phyloP scores from a whole-genome alignment of 2,329 filamentous ascomycete genomes.

The Aureobasidium zeae region DNA sequence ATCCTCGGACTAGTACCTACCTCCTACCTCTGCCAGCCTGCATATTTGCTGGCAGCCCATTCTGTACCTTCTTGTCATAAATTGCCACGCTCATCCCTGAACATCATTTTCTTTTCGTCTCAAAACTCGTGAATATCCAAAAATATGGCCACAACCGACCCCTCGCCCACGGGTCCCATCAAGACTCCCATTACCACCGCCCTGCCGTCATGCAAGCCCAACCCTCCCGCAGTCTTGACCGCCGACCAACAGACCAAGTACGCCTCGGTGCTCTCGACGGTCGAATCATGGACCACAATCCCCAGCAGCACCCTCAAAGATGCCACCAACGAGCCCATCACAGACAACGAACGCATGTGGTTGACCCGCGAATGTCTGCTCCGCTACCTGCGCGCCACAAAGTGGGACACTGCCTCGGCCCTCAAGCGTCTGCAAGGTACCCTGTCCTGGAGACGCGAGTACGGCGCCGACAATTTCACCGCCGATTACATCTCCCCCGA shows the following conservation, averaged over 20 bases:
- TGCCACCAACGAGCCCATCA: constrained; percentile 53
- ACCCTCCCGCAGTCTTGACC: constrained; percentile 52
- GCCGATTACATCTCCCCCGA: constrained; percentile 84
- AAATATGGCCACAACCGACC: constrained; percentile 21
- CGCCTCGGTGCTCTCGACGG: constrained; percentile 60
- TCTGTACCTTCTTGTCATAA: no score
- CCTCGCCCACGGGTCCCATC: constrained; percentile 22
- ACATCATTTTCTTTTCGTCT: no score
- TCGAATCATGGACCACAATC: constrained; percentile 61
- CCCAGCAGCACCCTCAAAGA: constrained; percentile 53
- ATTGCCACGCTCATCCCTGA: no score
- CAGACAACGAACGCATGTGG: constrained; percentile 77
- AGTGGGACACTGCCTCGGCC: constrained; percentile 72
- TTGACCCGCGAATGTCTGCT: constrained; percentile 86
- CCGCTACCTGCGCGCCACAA: constrained; percentile 86
- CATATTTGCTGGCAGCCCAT: no score
- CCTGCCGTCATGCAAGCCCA: constrained; percentile 46
- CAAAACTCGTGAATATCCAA: no score
- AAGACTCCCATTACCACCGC: constrained; percentile 27
- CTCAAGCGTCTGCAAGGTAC: constrained; percentile 72
- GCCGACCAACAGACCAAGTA: constrained; percentile 76
- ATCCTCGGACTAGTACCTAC: no score
- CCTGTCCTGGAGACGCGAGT: constrained; percentile 81
- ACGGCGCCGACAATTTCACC: constrained; percentile 69
- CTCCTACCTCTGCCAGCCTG: no score